Base-by-base conservation (phyloP, 768 basidiomycete species). In the Lentinula lateritia region DNA sequence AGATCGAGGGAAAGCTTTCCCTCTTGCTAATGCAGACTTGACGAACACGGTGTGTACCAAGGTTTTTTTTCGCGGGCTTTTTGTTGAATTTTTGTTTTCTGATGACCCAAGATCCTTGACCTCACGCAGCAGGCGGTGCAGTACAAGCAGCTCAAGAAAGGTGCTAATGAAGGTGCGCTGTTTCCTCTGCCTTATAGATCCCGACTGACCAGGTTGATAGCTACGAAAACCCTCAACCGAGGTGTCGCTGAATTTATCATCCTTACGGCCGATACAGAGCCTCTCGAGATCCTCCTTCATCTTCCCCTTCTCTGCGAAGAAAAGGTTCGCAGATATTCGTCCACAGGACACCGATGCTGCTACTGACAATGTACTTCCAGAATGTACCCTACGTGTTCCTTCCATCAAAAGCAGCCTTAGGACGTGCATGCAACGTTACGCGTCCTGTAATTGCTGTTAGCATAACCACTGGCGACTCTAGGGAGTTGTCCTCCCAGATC, bases 61-160 rank as follows among this genome's bases (percentile, higher is more conserved):
- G 9, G 32, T 60, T 38, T 43, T 62, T 50, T 58, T 28, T 45
- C 36, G 7, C n/a, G 41, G 59, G 55, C 15, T 64, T 61, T 45
- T 3, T 52, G 39, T 18, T 9, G 52, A 32, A 23, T 38, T 28
- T 1, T 3, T 3, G 57, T 45, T 65, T 13, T 38, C 35, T n/a
- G 4, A 20, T 5, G 20, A 12, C 16, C 39, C 18, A 68, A 96
- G 94, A 97, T 98, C 70, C 83, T 99, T 59, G 96, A 98, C 70
- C 82, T 98, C 61, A 90, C 97, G 36, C 93, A 97, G 72, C 92
- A 96, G 76, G 95, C 96, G 45, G 80, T 85, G n/a, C 90, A 95
- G 75, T 97, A 96, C 81, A 98, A 98, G 78, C 95, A 98, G 75
- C 78, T 98, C 52, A 98, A 98, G 80, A 98, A 98, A 79, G 96